Conservation (phyloP, 192 early-diverging fungal genomes). For the Endogone sp. region DNA sequence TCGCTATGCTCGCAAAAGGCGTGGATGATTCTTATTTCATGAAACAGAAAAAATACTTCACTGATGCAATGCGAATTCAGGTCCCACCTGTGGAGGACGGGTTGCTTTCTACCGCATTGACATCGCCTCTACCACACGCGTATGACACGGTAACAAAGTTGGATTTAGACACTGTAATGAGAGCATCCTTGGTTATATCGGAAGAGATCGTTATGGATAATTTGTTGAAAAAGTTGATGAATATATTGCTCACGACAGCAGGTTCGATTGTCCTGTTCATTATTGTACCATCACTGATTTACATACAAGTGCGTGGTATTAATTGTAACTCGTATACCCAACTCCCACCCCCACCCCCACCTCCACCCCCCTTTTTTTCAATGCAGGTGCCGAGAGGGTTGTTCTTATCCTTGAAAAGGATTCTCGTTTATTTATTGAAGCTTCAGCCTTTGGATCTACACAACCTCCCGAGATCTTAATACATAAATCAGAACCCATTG, state of each 20-base stretch:
- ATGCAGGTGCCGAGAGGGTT: slow-evolving; percentile 7
- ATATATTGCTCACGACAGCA: slow-evolving; percentile 15
- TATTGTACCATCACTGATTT: too few relatives aligned
- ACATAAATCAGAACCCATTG: not conserved
- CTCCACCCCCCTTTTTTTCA: too few relatives aligned
- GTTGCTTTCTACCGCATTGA: not conserved
- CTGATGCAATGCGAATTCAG: too few relatives aligned
- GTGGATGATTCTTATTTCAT: too few relatives aligned
- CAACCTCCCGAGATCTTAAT: slow-evolving; percentile 1
- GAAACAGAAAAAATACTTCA: too few relatives aligned
- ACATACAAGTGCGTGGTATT: too few relatives aligned
- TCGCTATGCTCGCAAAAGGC: too few relatives aligned
- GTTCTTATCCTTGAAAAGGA: slow-evolving; percentile 14
- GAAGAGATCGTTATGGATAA: slow-evolving; percentile 20
- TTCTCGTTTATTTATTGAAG: slow-evolving; percentile 7
- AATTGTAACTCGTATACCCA: too few relatives aligned
- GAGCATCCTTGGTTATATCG: slow-evolving; percentile 15
- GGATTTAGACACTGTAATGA: slow-evolving; percentile 18
- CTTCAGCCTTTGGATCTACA: slow-evolving; percentile 1
- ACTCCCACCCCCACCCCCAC: too few relatives aligned
- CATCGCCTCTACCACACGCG: not conserved
- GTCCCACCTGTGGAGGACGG: too few relatives aligned
- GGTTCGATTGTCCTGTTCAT: too few relatives aligned
- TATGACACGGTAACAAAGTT: slow-evolving; percentile 1
- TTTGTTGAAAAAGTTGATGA: slow-evolving; percentile 17